These are phyloP conservation scores for Fusarium foetens DNA, from an alignment of 2,329 filamentous ascomycete species.

Conservation along the genomic window DNA sequence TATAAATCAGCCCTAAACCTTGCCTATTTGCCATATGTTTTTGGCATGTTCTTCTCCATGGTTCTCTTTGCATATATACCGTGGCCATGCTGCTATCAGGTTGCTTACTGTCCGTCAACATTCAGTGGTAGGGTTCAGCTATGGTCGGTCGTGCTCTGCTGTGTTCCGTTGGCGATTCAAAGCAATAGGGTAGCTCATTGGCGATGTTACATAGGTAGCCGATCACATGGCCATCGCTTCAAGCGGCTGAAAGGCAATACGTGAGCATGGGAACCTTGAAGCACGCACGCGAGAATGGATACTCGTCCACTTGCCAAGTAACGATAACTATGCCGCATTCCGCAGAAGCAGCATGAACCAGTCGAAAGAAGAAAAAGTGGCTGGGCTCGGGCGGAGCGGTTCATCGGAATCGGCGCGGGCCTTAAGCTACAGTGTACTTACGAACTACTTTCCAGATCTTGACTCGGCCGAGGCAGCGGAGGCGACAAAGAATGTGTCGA, in stretches of 20 bases:
- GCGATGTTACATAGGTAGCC: neutral
- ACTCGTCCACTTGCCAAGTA: neutral
- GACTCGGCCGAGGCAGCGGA: conserved; percentile 16
- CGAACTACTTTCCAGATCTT: conserved; percentile 17
- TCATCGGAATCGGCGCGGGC: conserved; percentile 30
- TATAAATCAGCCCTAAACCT: too few species aligned
- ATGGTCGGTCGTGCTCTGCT: too few species aligned
- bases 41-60: too few species aligned
- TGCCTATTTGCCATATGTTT: too few species aligned
- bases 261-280: conserved; percentile 8
- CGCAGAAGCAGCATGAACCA: neutral
- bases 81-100: too few species aligned
- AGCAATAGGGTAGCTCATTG: neutral
- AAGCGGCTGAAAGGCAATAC: conserved; percentile 16
- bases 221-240: conserved; percentile 22
- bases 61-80: too few species aligned
- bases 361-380: conserved; percentile 12
- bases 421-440: neutral
- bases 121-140: too few species aligned
- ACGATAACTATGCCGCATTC: neutral
- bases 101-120: too few species aligned
- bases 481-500: neutral
- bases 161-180: too few species aligned
- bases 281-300: conserved; percentile 25
- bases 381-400: conserved; percentile 26